Base-by-base conservation (phyloP, 2,329 filamentous ascomycete genomes). In the Sporothrix schenckii region DNA sequence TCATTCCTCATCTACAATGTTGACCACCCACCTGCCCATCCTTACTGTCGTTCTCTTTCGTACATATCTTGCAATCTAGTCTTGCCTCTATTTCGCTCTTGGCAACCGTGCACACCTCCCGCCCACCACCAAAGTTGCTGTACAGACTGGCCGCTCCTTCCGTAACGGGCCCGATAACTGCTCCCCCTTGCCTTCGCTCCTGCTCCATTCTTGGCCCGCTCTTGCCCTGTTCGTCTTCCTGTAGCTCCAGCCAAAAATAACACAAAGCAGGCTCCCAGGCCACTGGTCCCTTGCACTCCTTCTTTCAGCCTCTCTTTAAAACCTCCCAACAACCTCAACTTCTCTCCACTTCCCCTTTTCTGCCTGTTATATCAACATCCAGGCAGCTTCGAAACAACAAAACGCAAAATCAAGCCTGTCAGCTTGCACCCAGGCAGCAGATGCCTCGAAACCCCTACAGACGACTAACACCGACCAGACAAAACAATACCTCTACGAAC, bases 281-380 rank as follows among this genome's bases (percentile, higher is more conserved):
- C 52, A 27, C 47, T 66, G 24, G 34, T 54, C n/a, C n/a, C 65
- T 34, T 66, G 47, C 63, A 16, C 49, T 19, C 63, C 49, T 52
- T 66, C 27, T 49, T 53, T 67, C 50, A 56, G 65, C 65, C 50
- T 66, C 65, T 53, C 61, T 68, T 68, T 56, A 58, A 68, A 68
- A 56, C 66, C 13, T 56, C 66, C 52, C 14, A 47, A 27, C 52
- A 68, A 41, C 66, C 34, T 56, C 50, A 47, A 27, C 27, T 27
- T 24, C 11, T 21, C 39, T 41, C 16, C 19, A 9, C 21, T 52
- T 21, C 50, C 14, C 21, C 34, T 13, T 44, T 16, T 41, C 63
- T 30, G 30, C 47, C 39, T 47, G 39, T 63, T 24, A 39, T 39
- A 66, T 52, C 66, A 34, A 16, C 66, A 47, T 67, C 49, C 50